Conservation (phyloP, 352 stramenopile genomes). For the Globisporangium nagaii region DNA sequence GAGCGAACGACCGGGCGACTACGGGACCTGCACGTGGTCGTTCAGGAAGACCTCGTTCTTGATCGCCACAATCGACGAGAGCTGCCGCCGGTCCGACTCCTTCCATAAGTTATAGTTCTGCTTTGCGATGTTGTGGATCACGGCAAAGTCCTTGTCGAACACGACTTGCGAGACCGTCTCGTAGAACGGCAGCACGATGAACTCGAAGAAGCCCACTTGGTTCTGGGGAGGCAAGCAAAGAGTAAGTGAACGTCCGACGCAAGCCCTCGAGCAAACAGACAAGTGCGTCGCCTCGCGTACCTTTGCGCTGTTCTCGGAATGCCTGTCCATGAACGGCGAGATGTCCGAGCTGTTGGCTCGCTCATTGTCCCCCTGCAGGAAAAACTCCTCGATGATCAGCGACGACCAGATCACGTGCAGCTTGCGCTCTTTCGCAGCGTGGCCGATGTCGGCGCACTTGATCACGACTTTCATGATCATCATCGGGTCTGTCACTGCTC, state of each 20-base stretch:
- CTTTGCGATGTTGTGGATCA: conserved; percentile 75
- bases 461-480: conserved; percentile 88
- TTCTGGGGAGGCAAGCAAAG: conserved; percentile 30
- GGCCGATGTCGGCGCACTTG: conserved; percentile 91
- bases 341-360: conserved; percentile 82
- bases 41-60: conserved; percentile 77
- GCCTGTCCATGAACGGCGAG: conserved; percentile 90
- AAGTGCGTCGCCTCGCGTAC: conserved; percentile 17
- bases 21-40: conserved; percentile 47
- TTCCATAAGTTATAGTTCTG: conserved; percentile 86
- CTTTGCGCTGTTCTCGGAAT: conserved; percentile 84
- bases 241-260: too few species aligned
- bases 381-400: conserved; percentile 94
- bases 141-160: conserved; percentile 61
- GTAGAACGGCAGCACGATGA: conserved; percentile 80
- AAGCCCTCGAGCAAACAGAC: conserved; percentile 9
- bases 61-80: conserved; percentile 79
- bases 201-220: conserved; percentile 85
- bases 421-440: conserved; percentile 82
- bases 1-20: too few species aligned
- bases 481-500: conserved; percentile 61
- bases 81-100: conserved; percentile 67
- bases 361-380: conserved; percentile 93
- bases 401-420: conserved; percentile 90
- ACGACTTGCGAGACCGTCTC: conserved; percentile 74